Conservation (phyloP, 768 basidiomycete genomes). For the Candolleomyces efflorescens region DNA sequence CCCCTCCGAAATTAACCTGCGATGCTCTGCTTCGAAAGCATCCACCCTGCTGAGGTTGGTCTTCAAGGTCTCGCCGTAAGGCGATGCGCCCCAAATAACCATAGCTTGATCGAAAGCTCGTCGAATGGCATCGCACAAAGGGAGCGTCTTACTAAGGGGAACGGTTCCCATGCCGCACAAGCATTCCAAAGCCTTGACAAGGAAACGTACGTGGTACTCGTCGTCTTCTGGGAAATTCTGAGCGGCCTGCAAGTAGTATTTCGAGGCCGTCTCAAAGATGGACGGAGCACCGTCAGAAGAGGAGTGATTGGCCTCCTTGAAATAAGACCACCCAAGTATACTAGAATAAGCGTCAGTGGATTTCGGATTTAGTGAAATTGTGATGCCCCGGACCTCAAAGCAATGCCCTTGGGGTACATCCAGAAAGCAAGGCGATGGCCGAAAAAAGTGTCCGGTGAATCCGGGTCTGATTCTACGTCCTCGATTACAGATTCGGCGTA, state of each 20-base stretch:
- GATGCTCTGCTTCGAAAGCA: not conserved
- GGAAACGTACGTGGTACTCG: conserved; percentile 26
- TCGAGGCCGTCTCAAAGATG: not conserved
- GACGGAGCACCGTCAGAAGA: not conserved
- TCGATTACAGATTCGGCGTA: conserved; percentile 27
- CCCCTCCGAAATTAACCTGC: not conserved
- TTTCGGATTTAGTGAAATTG: no score
- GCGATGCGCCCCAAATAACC: conserved; percentile 12
- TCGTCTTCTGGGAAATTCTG: conserved; percentile 33
- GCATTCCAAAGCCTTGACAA: conserved; percentile 29
- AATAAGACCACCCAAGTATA: conserved; percentile 26
- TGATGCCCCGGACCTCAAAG: conserved; percentile 26
- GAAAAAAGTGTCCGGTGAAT: conserved; percentile 9
- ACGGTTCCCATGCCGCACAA: conserved; percentile 20
- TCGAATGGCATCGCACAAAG: conserved; percentile 18
- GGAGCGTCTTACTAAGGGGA: conserved; percentile 21
- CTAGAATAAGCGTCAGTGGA: conserved; percentile 9
- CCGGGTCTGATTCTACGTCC: conserved; percentile 24
- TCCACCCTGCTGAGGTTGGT: not conserved
- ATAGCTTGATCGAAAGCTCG: conserved; percentile 13
- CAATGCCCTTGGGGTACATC: conserved; percentile 30
- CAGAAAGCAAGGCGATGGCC: conserved; percentile 34
- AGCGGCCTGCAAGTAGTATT: conserved; percentile 8
- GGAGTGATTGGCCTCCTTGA: conserved; percentile 16
- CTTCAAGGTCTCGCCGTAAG: conserved; percentile 16